These are phyloP conservation scores for Diaporthe longicolla DNA, from an alignment of 2,329 filamentous ascomycete species.

Conservation along the genomic window DNA sequence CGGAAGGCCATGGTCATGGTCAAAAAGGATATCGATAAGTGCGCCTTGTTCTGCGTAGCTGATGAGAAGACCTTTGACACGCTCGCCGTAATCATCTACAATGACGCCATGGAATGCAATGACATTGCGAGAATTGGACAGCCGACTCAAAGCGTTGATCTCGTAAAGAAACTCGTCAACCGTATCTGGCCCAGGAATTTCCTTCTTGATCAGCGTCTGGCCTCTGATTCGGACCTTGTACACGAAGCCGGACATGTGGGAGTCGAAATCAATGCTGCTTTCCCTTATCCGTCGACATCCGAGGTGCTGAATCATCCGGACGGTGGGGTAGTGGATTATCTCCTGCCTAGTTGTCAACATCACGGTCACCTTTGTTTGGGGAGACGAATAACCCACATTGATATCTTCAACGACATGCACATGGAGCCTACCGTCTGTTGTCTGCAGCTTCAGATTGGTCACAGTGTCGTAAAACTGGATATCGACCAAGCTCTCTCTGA, in stretches of 20 bases:
- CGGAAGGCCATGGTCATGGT: conserved; percentile 72
- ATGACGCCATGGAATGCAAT: conserved; percentile 91
- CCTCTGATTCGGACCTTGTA: conserved; percentile 87
- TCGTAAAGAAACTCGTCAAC: conserved; percentile 98
- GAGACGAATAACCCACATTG: conserved; percentile 67
- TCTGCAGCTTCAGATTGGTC: conserved; percentile 95
- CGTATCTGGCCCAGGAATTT: conserved; percentile 95
- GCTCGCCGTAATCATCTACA: conserved; percentile 79
- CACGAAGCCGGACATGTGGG: conserved; percentile 96
- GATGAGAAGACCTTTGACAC: conserved; percentile 91
- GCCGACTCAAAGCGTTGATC: conserved; percentile 89
- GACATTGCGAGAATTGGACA: conserved; percentile 81
- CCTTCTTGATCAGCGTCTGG: conserved; percentile 90
- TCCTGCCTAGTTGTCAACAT: conserved; percentile 64
- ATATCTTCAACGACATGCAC: conserved; percentile 98
- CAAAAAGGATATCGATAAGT: conserved; percentile 91
- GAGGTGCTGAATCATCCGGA: conserved; percentile 82
- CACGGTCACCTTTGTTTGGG: conserved; percentile 8
- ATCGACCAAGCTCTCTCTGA: conserved; percentile 90
- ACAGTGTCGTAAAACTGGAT: conserved; percentile 98
- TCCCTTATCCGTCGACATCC: conserved; percentile 76
- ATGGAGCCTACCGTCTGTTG: conserved; percentile 87
- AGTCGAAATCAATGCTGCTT: conserved; percentile 84
- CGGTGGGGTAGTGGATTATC: conserved; percentile 87
- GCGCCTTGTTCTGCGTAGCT: conserved; percentile 89